Evolutionary conservation across 169 alveolate genomes (phyloP), one percentile per base, ranked within the genome.

Genomic region (Plasmodium knowlesi): DNA sequence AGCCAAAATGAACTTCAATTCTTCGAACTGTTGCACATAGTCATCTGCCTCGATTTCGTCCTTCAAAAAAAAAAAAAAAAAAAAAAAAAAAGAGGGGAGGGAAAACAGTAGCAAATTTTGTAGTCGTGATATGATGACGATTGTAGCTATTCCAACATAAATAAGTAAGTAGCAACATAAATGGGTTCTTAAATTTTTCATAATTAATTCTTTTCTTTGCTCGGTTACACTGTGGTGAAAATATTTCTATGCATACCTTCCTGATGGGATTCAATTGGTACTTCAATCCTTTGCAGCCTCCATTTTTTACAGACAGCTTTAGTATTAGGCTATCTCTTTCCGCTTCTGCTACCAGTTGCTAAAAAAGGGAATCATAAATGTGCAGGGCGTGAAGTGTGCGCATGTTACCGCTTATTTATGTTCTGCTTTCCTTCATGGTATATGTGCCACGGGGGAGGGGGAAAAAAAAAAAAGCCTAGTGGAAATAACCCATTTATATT

Each of bases 271-370:
- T 81, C 61, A 90, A 46, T 90, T 90, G 81, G 81, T 90, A 90
- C 79, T 90, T 43, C 46, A 90, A 46, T 1, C 95, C 95, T 70
- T 90, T 90, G 54, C 95, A 90, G 10, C 95, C 95, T 8, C 95
- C 95, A 80, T 90, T 90, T 79, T 73, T 32, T 46, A 90, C 95
- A 71, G 41, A 71, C 41, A 90, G 41, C 61, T 71, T 79, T 71
- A 90, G 74, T 70, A 90, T 90, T 50, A 90, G 82, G 50, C 25
- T 53, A 2, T 79, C 91, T 25, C n/a, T 72, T 9, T 72, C 84
- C 32, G 25, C 30, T 41, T 79, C 90, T 32, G 32, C 54, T 67
- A 19, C 92, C 73, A 90, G 28, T 90, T 90, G 73, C 95, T 90
- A 82, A 67, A 90, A 90, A 90, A 70, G 39, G 74, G 82, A 76